Evolutionary conservation across 192 early-diverging fungal species (phyloP).

Genomic region (Backusella circina): DNA sequence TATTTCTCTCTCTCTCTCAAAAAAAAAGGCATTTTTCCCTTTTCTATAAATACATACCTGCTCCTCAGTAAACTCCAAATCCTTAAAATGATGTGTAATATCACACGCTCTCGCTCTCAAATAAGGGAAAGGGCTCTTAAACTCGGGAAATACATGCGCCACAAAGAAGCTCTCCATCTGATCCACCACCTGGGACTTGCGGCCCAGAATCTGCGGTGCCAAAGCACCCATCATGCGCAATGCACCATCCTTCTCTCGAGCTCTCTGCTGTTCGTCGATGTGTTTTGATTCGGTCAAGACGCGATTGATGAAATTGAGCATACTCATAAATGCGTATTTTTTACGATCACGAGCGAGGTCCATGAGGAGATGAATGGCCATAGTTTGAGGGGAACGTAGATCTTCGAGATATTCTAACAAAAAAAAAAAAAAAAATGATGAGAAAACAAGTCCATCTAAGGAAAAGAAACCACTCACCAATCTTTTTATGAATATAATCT

Average conservation of each 20-base stretch:
- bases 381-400: conserved; percentile 67
- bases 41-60: conserved; percentile 32
- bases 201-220: conserved; percentile 58
- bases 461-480: conserved; percentile 46
- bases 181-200: conserved; percentile 37
- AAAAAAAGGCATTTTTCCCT: neutral
- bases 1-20: too few relatives aligned
- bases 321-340: conserved; percentile 73
- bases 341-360: conserved; percentile 72
- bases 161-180: conserved; percentile 85
- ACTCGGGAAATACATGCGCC: conserved; percentile 85
- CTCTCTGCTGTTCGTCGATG: conserved; percentile 56
- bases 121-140: conserved; percentile 79
- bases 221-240: conserved; percentile 81
- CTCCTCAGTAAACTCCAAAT: conserved; percentile 57
- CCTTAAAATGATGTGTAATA: conserved; percentile 52
- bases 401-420: conserved; percentile 76
- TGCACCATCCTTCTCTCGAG: conserved; percentile 85
- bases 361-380: conserved; percentile 73
- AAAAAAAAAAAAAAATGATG: neutral
- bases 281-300: conserved; percentile 65
- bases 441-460: neutral
- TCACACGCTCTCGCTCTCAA: conserved; percentile 67
- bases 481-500: conserved; percentile 84
- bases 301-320: conserved; percentile 75